Conservation (phyloP, 495 filamentous ascomycete genomes). For the Cercophora scortea region DNA sequence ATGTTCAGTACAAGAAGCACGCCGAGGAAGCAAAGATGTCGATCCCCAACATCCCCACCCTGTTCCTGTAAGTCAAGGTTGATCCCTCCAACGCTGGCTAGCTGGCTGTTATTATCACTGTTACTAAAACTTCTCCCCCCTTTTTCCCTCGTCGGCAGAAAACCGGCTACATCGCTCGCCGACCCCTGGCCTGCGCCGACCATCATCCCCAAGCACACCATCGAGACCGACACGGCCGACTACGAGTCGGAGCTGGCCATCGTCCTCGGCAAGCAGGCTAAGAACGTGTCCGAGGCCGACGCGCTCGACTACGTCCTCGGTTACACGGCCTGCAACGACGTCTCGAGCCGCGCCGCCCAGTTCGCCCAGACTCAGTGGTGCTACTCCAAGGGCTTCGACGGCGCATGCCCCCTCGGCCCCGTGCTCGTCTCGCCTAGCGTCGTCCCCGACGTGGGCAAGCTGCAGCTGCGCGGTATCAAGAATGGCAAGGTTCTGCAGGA, state of each 20-base stretch:
- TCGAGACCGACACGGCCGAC: constrained; percentile 30
- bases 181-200: constrained; percentile 40
- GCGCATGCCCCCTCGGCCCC: constrained; percentile 43
- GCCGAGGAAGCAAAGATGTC: constrained; percentile 38
- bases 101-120: no score
- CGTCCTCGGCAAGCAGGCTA: constrained; percentile 37
- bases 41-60: constrained; percentile 33
- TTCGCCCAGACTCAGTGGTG: constrained; percentile 41
- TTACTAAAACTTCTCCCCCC: no score
- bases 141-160: constrained; percentile 8
- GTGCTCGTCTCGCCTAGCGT: constrained; percentile 45
- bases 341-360: constrained; percentile 33
- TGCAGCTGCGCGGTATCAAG: constrained; percentile 34
- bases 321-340: constrained; percentile 41
- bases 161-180: constrained; percentile 33
- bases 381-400: constrained; percentile 42
- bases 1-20: constrained; percentile 37
- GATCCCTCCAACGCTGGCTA: not conserved
- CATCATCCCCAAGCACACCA: constrained; percentile 35
- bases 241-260: constrained; percentile 43
- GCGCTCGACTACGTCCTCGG: constrained; percentile 38
- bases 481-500: constrained; percentile 43
- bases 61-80: constrained; percentile 31
- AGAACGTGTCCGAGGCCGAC: constrained; percentile 39
- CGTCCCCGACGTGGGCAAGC: constrained; percentile 33